Conservation (phyloP, 805 yeast genomes). For the Sungouiella thailandica region DNA sequence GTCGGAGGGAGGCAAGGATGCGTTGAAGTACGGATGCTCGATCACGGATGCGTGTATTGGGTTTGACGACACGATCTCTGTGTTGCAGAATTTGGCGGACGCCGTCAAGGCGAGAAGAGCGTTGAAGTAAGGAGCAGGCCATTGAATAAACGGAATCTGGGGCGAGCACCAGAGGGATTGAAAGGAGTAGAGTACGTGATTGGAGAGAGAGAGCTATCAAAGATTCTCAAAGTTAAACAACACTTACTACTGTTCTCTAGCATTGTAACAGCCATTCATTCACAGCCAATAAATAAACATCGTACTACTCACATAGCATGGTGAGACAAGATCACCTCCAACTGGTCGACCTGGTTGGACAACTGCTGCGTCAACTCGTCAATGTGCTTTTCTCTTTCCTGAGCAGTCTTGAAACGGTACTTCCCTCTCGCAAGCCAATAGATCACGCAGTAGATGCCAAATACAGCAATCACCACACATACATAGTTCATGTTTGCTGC, state of each 20-base stretch:
- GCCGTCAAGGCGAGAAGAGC: constrained; percentile 82
- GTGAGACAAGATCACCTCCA: constrained; percentile 12
- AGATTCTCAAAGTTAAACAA: too few species aligned
- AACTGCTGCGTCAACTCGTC: constrained; percentile 19
- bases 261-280: too few species aligned
- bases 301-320: too few species aligned
- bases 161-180: too few species aligned
- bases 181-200: too few species aligned
- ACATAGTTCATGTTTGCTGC: constrained; percentile 66
- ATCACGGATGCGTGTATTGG: constrained; percentile 96
- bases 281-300: too few species aligned
- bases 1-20: constrained; percentile 43
- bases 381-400: constrained; percentile 18
- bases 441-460: constrained; percentile 35
- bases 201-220: too few species aligned
- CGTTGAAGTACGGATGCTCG: constrained; percentile 86
- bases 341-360: constrained; percentile 19
- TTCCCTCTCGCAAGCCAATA: constrained; percentile 50
- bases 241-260: too few species aligned
- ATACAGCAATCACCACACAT: constrained; percentile 49
- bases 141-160: too few species aligned
- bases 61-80: constrained; percentile 82
- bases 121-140: too few species aligned
- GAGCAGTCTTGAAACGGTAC: constrained; percentile 14
- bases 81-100: constrained; percentile 71